Percentiles rank a stretch among this genome's conserved stretches.
Evolutionary conservation across 2,329 filamentous ascomycete genomes (phyloP).

Genomic region (Didymellaceae sp.): DNA sequence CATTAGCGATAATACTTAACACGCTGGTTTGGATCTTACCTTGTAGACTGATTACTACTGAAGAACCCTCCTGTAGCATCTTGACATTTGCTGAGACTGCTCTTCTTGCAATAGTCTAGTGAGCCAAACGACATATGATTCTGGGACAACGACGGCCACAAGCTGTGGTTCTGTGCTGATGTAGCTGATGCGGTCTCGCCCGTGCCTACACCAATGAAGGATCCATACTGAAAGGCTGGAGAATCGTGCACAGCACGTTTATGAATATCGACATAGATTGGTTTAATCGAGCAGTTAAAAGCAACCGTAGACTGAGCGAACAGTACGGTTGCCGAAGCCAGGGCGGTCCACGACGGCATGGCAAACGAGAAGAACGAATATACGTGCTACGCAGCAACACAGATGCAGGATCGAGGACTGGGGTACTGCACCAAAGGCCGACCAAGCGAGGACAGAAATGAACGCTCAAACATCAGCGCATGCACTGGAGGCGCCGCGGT

Average conservation of each 20-base stretch:
- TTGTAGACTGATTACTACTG: conserved; percentile 36
- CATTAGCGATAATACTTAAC: conserved; percentile 20
- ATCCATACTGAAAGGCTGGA: conserved; percentile 51
- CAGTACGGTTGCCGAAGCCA: conserved; percentile 42
- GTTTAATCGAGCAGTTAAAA: conserved; percentile 48
- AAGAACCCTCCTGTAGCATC: conserved; percentile 46
- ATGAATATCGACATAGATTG: conserved; percentile 55
- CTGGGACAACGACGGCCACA: conserved; percentile 52
- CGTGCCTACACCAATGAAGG: conserved; percentile 52
- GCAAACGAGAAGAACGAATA: conserved; percentile 23
- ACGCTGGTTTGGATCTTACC: conserved; percentile 32
- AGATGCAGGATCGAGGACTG: background rate
- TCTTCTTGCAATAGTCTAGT: conserved; percentile 47
- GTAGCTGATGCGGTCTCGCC: conserved; percentile 24
- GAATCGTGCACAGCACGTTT: conserved; percentile 51
- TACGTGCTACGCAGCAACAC: conserved; percentile 27
- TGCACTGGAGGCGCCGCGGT: conserved; percentile 31
- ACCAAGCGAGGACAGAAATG: conserved; percentile 24
- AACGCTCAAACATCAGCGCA: conserved; percentile 30
- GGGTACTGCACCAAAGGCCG: conserved; percentile 7
- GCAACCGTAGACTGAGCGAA: conserved; percentile 46
- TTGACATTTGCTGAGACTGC: conserved; percentile 42
- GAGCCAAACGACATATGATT: conserved; percentile 52
- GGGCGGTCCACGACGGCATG: conserved; percentile 40
- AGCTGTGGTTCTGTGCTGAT: conserved; percentile 53